Evolutionary conservation across 805 yeast genomes (phyloP).

Genomic region (Nematodospora valgi): DNA sequence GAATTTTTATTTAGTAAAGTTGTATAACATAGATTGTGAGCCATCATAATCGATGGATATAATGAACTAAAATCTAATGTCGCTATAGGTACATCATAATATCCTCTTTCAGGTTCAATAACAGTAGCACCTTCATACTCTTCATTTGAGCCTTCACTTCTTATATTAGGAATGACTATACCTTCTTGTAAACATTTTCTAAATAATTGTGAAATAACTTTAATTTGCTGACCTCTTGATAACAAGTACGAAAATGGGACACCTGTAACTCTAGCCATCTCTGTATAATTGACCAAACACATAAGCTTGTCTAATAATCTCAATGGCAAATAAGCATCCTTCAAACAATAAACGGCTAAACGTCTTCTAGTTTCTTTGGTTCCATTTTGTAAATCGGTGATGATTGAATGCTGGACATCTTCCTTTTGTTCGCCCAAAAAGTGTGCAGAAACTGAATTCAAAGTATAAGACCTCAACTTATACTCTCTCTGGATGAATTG

Average conservation of each 20-base stretch:
- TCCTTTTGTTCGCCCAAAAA: constrained; percentile 95
- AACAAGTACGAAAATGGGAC: constrained; percentile 91
- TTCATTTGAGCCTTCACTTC: constrained; percentile 74
- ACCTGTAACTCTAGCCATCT: constrained; percentile 99
- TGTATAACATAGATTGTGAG: constrained; percentile 94
- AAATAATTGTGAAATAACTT: constrained; percentile 92
- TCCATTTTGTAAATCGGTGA: constrained; percentile 92
- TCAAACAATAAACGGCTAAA: constrained; percentile 93
- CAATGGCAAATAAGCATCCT: constrained; percentile 91
- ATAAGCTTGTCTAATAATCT: constrained; percentile 86
- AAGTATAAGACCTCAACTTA: constrained; percentile 88
- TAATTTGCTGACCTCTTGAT: constrained; percentile 95
- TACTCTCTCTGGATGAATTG: constrained; percentile 94
- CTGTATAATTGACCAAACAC: constrained; percentile 96
- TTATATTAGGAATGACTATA: constrained; percentile 87
- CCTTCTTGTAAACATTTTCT: constrained; percentile 86
- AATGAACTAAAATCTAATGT: constrained; percentile 96
- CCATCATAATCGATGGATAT: constrained; percentile 99
- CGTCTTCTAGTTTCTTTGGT: constrained; percentile 89
- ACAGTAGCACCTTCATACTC: constrained; percentile 99
- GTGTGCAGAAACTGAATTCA: constrained; percentile 93
- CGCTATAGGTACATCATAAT: constrained; percentile 95
- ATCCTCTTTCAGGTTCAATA: constrained; percentile 94
- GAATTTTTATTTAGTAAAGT: constrained; percentile 72
- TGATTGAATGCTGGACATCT: constrained; percentile 96